Base-by-base conservation (phyloP, 2,329 filamentous ascomycete species). In the Scedosporium dehoogii region DNA sequence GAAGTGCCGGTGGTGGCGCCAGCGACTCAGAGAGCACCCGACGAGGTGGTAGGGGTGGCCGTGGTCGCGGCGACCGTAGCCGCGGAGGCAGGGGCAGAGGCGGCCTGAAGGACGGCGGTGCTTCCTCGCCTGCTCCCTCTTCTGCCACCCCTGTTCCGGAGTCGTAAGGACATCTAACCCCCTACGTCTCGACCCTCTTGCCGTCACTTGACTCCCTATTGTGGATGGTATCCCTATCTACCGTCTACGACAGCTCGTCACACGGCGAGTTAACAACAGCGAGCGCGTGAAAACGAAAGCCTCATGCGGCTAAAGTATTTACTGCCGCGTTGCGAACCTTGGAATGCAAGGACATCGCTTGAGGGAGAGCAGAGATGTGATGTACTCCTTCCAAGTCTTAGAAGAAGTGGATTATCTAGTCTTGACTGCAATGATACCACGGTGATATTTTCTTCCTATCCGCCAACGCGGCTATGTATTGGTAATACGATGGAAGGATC, bases 1-100 rank as follows among this genome's bases (percentile, higher is more conserved):
- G 91, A 68, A 96, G 91, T 70, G 90, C 89, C 62, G 90, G 86
- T 61, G 56, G 57, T 33, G 64, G 65, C 6, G 92, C 90, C 64
- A 88, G 86, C 70, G 87, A 85, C 66, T 84, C 82, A 42, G 84
- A 85, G 69, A 82, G 81, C 63, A 83, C 79, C 63, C 78, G 81
- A 65, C 80, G 82, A 10, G 79, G 79, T 60, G 80, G 80, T 23
- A 81, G 85, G 57, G 84, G 84, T 16, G 84, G 84, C 16, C 51
- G 51, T 25, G 79, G 77, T 38, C 78, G 83, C 12, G 81, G 83
- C 18, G 77, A 80, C 14, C 76, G 81, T 25, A 78, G 80, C 56
- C 79, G 83, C 42, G 83, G 86, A 57, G 83, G 85, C 58, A 79
- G 85, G 46, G 62, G 83, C 59, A 80, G 84, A 38, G 81, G 83